Evolutionary conservation across 129 eudicot species (phyloP), one percentile per base, ranked within the genome.

Genomic region (Tagetes erecta): DNA sequence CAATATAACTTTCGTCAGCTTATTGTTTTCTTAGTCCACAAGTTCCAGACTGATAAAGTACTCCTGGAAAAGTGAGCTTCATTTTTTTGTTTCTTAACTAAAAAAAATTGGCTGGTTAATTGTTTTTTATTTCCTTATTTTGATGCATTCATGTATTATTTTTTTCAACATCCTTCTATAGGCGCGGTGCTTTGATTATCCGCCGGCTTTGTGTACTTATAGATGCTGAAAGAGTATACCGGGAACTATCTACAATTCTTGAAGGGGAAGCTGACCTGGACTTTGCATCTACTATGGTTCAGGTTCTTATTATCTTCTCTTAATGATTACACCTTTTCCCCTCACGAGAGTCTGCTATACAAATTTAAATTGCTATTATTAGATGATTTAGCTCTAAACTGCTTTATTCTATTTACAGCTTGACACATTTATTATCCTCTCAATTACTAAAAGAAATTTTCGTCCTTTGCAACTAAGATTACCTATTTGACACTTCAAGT

Each of bases 231-330:
- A 86, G 84, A 83, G 99, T 94, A 50, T 94, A 94, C 63, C 83
- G 88, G 80, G 87, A 90, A 74, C 83, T 94, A n/a, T 94, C 99
- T 56, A 68, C 75, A 8, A 94, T 94, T 78, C 97, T 94, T 45
- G 91, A 90, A 73, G 80, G 80, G 70, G 99, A 94, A 83, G 71
- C 93, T 55, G 99, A 94, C 69, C 81, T 90, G 80, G 96, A 88
- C 67, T 94, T 94, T 82, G 97, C 99, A 41, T 85, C 97, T 80
- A 76, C 86, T 69, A 86, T 94, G 98, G 93, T 91, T 83, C 97
- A 94, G 97, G 99, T 88, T 68, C 41, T 65, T 53, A 3, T 53
- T 53, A 60, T 42, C 14, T 71, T 65, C 40, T 66, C 20, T 39
- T 50, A 44, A 34, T 56, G 3, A 33, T 52, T 52, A 12, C n/a